Conservation (phyloP, 805 yeast genomes). For the Suhomyces pyralidae region DNA sequence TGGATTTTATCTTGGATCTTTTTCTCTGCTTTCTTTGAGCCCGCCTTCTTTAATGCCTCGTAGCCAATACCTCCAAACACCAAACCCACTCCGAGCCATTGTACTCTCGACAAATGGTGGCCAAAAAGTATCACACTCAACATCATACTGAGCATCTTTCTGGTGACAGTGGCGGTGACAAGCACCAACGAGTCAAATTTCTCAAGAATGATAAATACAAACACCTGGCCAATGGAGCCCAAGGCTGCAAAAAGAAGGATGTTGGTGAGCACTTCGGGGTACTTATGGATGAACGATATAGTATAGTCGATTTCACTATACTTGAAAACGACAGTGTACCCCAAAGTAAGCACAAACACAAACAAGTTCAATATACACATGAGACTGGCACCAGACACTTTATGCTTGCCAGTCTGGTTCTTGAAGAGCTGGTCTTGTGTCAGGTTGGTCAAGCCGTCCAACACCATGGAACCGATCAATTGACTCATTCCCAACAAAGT, state of each 20-base stretch:
- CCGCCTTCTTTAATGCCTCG: slow-evolving; percentile 55
- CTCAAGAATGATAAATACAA: slow-evolving; percentile 81
- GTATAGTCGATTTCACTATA: slow-evolving; percentile 48
- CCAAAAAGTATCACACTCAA: slow-evolving; percentile 84
- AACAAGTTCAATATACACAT: slow-evolving; percentile 66
- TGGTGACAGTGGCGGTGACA: slow-evolving; percentile 91
- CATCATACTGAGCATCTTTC: slow-evolving; percentile 95
- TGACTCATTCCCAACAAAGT: slow-evolving; percentile 56
- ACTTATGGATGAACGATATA: slow-evolving; percentile 42
- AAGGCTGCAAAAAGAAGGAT: slow-evolving; percentile 65
- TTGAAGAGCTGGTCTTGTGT: slow-evolving; percentile 85
- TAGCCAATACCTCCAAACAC: slow-evolving; percentile 85
- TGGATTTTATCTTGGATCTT: not conserved
- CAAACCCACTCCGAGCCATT: slow-evolving; percentile 74
- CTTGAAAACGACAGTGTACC: slow-evolving; percentile 46
- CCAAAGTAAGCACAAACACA: slow-evolving; percentile 44
- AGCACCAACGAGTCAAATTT: slow-evolving; percentile 80
- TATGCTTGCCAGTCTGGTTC: slow-evolving; percentile 23
- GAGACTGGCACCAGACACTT: slow-evolving; percentile 78
- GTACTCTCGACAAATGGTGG: slow-evolving; percentile 59
- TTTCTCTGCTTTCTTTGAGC: slow-evolving; percentile 11
- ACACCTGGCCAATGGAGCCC: slow-evolving; percentile 93
- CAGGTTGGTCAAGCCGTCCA: slow-evolving; percentile 92
- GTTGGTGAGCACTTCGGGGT: slow-evolving; percentile 58
- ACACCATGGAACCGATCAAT: slow-evolving; percentile 58